Evolutionary conservation across 73 alveolate species (phyloP).

Genomic region (Symbiodinium natans): DNA sequence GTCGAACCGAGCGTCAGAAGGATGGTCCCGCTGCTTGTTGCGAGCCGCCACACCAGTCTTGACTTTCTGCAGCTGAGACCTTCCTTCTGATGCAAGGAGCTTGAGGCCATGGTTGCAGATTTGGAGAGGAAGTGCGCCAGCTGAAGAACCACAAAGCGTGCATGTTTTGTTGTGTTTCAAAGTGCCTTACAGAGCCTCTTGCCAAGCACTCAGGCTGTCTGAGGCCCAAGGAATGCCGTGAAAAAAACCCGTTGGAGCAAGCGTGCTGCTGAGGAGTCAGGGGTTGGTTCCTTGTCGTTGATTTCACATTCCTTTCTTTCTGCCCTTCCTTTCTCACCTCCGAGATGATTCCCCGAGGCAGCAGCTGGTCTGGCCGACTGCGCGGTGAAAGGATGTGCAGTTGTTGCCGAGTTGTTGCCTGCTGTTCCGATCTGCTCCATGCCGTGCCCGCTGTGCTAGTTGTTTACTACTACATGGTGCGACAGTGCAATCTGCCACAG

Average conservation of each 20-base stretch:
- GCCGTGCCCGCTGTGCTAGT: too few relatives aligned
- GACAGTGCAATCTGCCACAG: too few relatives aligned
- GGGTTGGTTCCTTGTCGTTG: too few relatives aligned
- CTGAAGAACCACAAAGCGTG: background rate
- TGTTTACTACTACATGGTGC: background rate
- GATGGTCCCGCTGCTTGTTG: background rate
- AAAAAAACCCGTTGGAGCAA: background rate
- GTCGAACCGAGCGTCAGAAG: background rate
- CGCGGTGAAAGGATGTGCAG: background rate
- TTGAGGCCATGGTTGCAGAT: slow-evolving; percentile 6
- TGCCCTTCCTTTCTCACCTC: too few relatives aligned
- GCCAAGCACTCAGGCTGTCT: background rate
- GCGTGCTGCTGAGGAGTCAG: background rate
- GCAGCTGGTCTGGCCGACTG: background rate
- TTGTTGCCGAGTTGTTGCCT: background rate
- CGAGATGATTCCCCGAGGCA: background rate
- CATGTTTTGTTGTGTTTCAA: too few relatives aligned
- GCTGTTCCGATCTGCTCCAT: too few relatives aligned
- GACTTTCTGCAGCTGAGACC: too few relatives aligned
- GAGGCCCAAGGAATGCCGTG: background rate
- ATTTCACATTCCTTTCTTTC: background rate
- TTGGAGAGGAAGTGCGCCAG: background rate
- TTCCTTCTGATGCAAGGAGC: too few relatives aligned
- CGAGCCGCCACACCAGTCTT: too few relatives aligned
- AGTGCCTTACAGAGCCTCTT: background rate